Percentiles rank a stretch among this genome's conserved stretches.
Conservation (phyloP, 768 basidiomycete species). For the Russula sp. region DNA sequence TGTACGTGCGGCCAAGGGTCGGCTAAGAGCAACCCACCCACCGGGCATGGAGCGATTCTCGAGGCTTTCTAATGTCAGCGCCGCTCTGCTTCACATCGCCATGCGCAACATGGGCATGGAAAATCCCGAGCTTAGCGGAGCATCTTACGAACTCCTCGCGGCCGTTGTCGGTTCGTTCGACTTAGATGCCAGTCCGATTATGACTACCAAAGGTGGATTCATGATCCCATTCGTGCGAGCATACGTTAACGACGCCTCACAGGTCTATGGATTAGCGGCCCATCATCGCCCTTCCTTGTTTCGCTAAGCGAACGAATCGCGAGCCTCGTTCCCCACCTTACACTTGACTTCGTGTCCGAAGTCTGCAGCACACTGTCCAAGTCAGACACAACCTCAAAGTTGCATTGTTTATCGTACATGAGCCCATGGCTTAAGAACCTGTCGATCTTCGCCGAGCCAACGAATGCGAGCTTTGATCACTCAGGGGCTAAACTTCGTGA, state of each 20-base stretch:
- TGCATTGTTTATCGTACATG: constrained; percentile 77
- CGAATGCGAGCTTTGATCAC: constrained; percentile 62
- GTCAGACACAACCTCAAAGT: constrained; percentile 50
- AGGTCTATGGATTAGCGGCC: constrained; percentile 54
- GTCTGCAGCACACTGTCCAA: constrained; percentile 65
- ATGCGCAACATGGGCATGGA: constrained; percentile 72
- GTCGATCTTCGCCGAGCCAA: constrained; percentile 64
- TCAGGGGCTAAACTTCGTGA: constrained; percentile 76
- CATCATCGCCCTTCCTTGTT: constrained; percentile 49
- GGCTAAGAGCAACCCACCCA: constrained; percentile 54
- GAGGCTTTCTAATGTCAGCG: constrained; percentile 79
- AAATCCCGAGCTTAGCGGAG: constrained; percentile 73
- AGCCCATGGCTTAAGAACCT: constrained; percentile 88
- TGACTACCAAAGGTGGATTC: constrained; percentile 62
- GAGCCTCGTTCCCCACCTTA: constrained; percentile 72
- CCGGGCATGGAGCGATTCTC: constrained; percentile 62
- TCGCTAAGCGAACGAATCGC: constrained; percentile 71
- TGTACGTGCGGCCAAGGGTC: constrained; percentile 72
- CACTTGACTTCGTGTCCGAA: constrained; percentile 86
- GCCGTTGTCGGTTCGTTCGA: constrained; percentile 75
- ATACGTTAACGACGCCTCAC: constrained; percentile 7
- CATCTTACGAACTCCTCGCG: constrained; percentile 76
- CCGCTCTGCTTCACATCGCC: constrained; percentile 82
- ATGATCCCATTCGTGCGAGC: neutral
- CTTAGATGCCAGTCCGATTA: constrained; percentile 67